Evolutionary conservation across 1,139 yeast species (phyloP), one percentile per base, ranked within the genome.

Genomic region (Yamadazyma atmosphaerica): DNA sequence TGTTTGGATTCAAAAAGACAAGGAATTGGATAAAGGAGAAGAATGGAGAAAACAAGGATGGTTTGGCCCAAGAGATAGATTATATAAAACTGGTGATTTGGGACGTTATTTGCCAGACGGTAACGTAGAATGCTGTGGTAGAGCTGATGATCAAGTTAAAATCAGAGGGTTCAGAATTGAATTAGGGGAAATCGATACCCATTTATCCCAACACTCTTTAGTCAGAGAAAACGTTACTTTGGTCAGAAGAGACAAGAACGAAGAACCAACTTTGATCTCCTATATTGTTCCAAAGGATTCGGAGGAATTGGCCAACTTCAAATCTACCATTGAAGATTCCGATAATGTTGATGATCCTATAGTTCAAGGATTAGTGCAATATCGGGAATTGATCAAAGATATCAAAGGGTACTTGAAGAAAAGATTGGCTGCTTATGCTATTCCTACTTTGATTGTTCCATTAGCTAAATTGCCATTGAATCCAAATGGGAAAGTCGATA

Each of bases 91-190:
- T 29, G 99, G 98, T 51, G 99, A 94, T 64, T 73, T 92, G 52
- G 99, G 99, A 37, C 81, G 98, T 51, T 94, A 92, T 60, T 70
- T 90, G 42, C 97, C 98, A 4, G 96, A 89, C 55, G 98, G 98
- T 43, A 87, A 92, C 64, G 92, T 94, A 49, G 99, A 92, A 69
- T 92, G 98, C 63, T 85, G 95, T 61, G 99, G 99, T 42, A 81
- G 99, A 62, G 98, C 98, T 22, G 99, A 94, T 66, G 98, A 92
- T 60, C 99, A 94, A 65, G 97, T 94, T 45, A 94, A 94, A 65
- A 92, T 94, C 48, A 82, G 98, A 68, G 99, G 99, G 2, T 94
- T 94, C 77, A 81, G 99, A 68, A 94, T 94, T 49, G 98, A 94
- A 65, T 73, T 94, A 41, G 98, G 99, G 47, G 99, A 94, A 65